Conservation (phyloP, 2,329 filamentous ascomycete genomes). For the Cephalotrichum gorgonifer region DNA sequence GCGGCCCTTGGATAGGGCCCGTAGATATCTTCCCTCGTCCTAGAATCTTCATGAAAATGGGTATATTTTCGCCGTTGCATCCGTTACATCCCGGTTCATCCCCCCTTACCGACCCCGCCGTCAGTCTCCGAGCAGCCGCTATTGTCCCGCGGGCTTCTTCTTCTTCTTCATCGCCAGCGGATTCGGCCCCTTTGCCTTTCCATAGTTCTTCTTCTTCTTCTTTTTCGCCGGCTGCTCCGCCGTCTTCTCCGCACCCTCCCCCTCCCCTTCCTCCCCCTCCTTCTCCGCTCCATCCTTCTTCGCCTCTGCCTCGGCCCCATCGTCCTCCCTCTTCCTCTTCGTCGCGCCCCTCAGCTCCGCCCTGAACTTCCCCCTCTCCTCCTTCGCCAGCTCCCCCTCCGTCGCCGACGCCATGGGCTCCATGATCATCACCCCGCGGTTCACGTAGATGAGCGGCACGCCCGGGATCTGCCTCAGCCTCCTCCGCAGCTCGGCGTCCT, state of each 20-base stretch:
- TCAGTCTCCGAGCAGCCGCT: slow-evolving; percentile 10
- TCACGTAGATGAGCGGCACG: slow-evolving; percentile 70
- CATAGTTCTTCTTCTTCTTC: slow-evolving; percentile 48
- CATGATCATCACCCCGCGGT: slow-evolving; percentile 60
- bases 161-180: slow-evolving; percentile 64
- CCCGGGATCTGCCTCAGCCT: slow-evolving; percentile 57
- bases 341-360: slow-evolving; percentile 46
- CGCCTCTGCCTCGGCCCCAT: slow-evolving; percentile 28
- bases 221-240: slow-evolving; percentile 22
- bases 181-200: slow-evolving; percentile 55
- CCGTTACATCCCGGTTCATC: background rate
- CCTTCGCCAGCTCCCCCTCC: slow-evolving; percentile 49
- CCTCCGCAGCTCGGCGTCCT: slow-evolving; percentile 54
- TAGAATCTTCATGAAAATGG: background rate
- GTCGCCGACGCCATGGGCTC: slow-evolving; percentile 66
- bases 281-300: slow-evolving; percentile 1
- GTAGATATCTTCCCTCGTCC: background rate
- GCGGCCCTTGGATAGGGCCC: too few species aligned
- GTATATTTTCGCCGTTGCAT: slow-evolving; percentile 1
- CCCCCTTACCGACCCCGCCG: background rate
- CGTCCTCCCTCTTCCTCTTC: slow-evolving; percentile 16
- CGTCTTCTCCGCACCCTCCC: slow-evolving; percentile 11
- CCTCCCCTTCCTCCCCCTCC: slow-evolving; percentile 11
- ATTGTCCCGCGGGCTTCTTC: slow-evolving; percentile 23
- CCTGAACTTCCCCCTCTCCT: slow-evolving; percentile 67